These are phyloP conservation scores for Spinacia oleracea DNA, from an alignment of 179 eudicot species.

Conservation along the genomic window DNA sequence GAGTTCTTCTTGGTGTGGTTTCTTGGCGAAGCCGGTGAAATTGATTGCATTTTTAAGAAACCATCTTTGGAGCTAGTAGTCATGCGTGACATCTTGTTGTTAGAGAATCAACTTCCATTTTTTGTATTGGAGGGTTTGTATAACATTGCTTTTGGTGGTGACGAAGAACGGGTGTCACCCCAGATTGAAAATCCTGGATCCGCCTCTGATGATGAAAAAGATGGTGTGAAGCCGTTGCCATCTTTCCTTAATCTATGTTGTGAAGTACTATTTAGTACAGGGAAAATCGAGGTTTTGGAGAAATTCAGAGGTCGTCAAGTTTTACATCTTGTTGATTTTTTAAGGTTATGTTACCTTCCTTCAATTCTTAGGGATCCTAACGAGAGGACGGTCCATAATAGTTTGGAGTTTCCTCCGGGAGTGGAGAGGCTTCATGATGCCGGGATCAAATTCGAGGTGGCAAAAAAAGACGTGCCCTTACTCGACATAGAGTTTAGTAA, in stretches of 20 bases:
- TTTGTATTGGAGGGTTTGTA: conserved; percentile 28
- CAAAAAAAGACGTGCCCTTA: neutral
- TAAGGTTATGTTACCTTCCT: conserved; percentile 28
- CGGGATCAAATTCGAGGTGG: conserved; percentile 33
- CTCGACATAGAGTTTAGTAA: conserved; percentile 27
- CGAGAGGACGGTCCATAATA: neutral
- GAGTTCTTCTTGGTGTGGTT: conserved; percentile 29
- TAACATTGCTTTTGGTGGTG: conserved; percentile 14
- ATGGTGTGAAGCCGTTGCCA: neutral
- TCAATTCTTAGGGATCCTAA: conserved; percentile 1
- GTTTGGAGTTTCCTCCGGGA: conserved; percentile 25
- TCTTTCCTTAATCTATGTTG: conserved; percentile 12
- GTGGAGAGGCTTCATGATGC: conserved; percentile 31
- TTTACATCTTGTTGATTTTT: conserved; percentile 30
- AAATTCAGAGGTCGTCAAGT: conserved; percentile 11
- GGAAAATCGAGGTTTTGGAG: neutral
- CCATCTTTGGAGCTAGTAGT: conserved; percentile 23
- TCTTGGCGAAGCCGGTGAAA: conserved; percentile 5
- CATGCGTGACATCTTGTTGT: conserved; percentile 26
- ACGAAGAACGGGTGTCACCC: neutral
- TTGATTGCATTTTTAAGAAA: conserved; percentile 26
- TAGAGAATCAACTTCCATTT: conserved; percentile 37
- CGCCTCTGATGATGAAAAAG: neutral
- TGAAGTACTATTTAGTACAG: conserved; percentile 10
- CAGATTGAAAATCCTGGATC: neutral